A percentile compares a stretch with the other conserved stretches of the same genome.
Evolutionary conservation across 305 asterid species (phyloP).

Genomic region (Solanum hybrid): DNA sequence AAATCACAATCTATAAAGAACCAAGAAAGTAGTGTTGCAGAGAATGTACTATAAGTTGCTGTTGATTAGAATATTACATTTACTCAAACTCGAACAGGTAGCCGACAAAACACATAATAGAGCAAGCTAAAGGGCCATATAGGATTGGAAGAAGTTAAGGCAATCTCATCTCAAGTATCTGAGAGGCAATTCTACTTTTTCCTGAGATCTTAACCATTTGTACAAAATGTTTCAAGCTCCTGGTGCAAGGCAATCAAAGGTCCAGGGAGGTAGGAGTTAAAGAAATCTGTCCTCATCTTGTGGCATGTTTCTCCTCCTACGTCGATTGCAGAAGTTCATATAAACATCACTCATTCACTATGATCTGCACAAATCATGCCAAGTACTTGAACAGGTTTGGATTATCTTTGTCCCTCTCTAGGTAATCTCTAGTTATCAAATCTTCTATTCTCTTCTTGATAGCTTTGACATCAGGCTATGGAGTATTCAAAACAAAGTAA

Average conservation of each 20-base stretch:
- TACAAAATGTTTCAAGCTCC: slow-evolving; percentile 4
- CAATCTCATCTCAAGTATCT: neutral
- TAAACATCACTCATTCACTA: too few relatives aligned
- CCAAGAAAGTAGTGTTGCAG: neutral
- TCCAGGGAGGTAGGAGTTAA: too few relatives aligned
- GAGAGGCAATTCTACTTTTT: too few relatives aligned
- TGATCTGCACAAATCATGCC: slow-evolving; percentile 43
- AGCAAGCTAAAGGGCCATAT: neutral
- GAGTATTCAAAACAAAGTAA: neutral
- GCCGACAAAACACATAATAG: neutral
- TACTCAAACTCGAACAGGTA: neutral
- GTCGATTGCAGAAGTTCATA: too few relatives aligned
- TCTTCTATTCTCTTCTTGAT: slow-evolving; percentile 97
- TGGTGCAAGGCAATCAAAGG: neutral
- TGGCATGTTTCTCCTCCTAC: too few relatives aligned
- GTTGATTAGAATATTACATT: neutral
- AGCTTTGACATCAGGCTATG: slow-evolving; percentile 89
- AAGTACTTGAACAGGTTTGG: slow-evolving; percentile 82
- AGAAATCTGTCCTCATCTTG: too few relatives aligned
- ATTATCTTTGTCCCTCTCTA: slow-evolving; percentile 88
- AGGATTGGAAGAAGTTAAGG: neutral
- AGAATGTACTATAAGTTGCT: neutral
- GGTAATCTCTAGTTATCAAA: slow-evolving; percentile 77
- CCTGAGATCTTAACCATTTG: neutral
- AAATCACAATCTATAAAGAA: neutral